Evolutionary conservation across 176 grass and related monocot genomes (phyloP).

Genomic region (Cenchrus fungigraminus): DNA sequence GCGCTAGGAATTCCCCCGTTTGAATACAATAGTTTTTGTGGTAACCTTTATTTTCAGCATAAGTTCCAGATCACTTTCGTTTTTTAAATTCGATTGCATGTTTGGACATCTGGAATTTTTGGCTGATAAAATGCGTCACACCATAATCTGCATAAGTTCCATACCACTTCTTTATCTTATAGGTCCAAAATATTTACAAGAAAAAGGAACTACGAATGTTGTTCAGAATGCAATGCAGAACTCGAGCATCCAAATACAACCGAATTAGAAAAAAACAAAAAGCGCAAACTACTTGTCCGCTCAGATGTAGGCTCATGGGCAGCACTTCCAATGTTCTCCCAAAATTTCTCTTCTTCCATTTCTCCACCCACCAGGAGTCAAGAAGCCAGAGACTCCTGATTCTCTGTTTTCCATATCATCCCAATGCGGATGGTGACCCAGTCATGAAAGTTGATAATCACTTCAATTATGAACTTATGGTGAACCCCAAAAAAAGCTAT

Average conservation of each 20-base stretch:
- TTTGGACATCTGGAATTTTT: not conserved
- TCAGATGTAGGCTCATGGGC: constrained; percentile 5
- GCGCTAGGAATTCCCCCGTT: too few species aligned
- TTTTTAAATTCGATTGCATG: too few species aligned
- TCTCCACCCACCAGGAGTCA: constrained; percentile 12
- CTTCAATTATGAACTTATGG: constrained; percentile 30
- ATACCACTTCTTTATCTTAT: constrained; percentile 46
- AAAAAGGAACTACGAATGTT: constrained; percentile 41
- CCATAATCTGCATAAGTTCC: not conserved
- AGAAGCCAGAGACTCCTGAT: constrained; percentile 28
- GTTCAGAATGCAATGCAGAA: constrained; percentile 47
- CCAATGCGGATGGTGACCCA: constrained; percentile 10
- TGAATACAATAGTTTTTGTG: too few species aligned
- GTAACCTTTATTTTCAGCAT: too few species aligned
- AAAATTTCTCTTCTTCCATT: constrained; percentile 28
- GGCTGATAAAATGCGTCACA: not conserved
- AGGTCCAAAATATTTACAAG: constrained; percentile 61
- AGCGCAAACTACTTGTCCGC: constrained; percentile 24
- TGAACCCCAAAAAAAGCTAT: constrained; percentile 2
- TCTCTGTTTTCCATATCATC: not conserved
- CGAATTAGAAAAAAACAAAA: constrained; percentile 40
- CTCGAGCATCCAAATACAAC: constrained; percentile 43
- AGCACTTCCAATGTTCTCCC: constrained; percentile 18
- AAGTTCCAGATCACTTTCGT: too few species aligned
- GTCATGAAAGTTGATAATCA: not conserved